Evolutionary conservation across 2,329 filamentous ascomycete species (phyloP).

Genomic region (Ceratocystis colombiana): DNA sequence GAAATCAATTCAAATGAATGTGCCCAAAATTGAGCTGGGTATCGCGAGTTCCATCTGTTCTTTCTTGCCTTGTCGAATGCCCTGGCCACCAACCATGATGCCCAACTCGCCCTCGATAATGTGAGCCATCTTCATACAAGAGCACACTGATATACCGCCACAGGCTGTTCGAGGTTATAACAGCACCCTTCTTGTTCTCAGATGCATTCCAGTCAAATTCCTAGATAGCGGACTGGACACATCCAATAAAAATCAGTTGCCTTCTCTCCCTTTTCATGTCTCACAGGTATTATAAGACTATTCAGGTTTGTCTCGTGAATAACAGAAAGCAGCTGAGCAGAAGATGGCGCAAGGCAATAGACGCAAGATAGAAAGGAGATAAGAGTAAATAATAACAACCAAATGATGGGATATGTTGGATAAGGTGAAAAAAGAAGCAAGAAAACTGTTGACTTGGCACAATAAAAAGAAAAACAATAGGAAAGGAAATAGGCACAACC

Average conservation of each 20-base stretch:
- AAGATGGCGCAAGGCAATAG: background rate
- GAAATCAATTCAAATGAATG: slow-evolving; percentile 23
- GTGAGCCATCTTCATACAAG: background rate
- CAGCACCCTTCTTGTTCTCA: no score
- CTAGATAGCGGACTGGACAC: no score
- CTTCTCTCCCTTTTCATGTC: no score
- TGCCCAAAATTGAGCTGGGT: slow-evolving; percentile 26
- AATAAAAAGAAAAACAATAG: slow-evolving; percentile 18
- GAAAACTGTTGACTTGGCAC: slow-evolving; percentile 18
- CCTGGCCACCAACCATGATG: background rate
- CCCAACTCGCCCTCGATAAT: background rate
- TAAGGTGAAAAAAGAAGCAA: background rate
- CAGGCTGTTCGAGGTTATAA: no score
- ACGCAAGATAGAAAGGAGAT: slow-evolving; percentile 10
- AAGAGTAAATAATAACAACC: slow-evolving; percentile 12
- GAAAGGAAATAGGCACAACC: slow-evolving; percentile 20
- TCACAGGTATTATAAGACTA: no score
- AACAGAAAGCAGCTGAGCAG: background rate
- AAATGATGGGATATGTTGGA: slow-evolving; percentile 13
- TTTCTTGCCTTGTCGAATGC: background rate
- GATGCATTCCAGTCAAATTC: no score
- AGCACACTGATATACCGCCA: no score
- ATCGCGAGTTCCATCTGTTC: slow-evolving; percentile 22
- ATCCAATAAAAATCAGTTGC: no score
- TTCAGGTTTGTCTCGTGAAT: no score